Evolutionary conservation across 345 rosid species (phyloP).

Genomic region (Clausena lansium): DNA sequence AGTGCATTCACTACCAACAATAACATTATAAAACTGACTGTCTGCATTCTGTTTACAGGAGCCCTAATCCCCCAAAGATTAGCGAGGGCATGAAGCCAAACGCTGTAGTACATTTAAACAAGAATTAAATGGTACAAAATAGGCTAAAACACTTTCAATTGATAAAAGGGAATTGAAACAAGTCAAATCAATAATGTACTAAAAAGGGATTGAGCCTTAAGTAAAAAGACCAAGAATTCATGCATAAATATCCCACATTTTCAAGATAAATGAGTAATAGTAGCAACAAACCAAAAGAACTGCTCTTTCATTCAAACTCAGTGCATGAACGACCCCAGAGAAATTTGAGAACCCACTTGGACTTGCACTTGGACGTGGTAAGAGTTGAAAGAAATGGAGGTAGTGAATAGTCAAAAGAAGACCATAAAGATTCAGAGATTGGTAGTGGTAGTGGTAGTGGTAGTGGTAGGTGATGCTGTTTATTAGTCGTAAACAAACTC

Average conservation of each 20-base stretch:
- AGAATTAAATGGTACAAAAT: no score
- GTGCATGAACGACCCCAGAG: not conserved
- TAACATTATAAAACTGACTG: constrained; percentile 37
- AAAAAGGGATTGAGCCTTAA: not conserved
- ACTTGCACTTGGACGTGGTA: no score
- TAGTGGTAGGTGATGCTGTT: constrained; percentile 9
- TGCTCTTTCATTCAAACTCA: not conserved
- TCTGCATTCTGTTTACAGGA: constrained; percentile 56
- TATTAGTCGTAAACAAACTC: not conserved
- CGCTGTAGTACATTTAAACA: no score
- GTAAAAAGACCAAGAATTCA: not conserved
- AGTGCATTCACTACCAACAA: constrained; percentile 37
- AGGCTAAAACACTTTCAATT: no score
- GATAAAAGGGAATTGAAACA: not conserved
- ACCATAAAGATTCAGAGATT: not conserved
- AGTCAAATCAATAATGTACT: not conserved
- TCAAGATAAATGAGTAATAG: not conserved
- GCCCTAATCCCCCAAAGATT: not conserved
- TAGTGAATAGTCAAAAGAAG: not conserved
- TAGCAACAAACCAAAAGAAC: not conserved
- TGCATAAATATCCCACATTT: not conserved
- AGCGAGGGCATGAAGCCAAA: not conserved
- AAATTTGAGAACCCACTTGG: not conserved
- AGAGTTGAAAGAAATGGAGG: not conserved
- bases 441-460: not conserved